A percentile compares a stretch with the other conserved stretches of the same genome.
Conservation (phyloP, 2,329 filamentous ascomycete species). For the Monosporascus cannonballus region DNA sequence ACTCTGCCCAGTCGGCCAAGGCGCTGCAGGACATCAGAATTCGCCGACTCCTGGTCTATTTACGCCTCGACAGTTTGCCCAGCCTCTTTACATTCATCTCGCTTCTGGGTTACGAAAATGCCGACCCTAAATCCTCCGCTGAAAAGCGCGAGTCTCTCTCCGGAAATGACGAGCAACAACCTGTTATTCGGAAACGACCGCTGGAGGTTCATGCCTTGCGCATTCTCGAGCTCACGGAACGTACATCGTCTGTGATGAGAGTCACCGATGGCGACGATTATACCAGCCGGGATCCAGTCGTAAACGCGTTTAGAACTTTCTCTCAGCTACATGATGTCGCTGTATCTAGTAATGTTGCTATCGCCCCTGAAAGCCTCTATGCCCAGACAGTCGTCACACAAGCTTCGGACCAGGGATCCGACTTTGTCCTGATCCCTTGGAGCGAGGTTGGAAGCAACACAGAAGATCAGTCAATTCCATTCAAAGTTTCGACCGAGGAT, state of each 20-base stretch:
- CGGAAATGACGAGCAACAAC: slow-evolving; percentile 17
- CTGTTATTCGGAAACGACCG: slow-evolving; percentile 34
- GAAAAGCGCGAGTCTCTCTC: slow-evolving; percentile 13
- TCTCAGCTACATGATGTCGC: slow-evolving; percentile 78
- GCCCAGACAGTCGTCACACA: slow-evolving; percentile 69
- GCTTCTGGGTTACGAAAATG: slow-evolving; percentile 55
- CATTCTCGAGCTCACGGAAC: slow-evolving; percentile 80
- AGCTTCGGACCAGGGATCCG: slow-evolving; percentile 62
- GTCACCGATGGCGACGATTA: slow-evolving; percentile 76
- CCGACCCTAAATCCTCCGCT: slow-evolving; percentile 9
- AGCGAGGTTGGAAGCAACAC: slow-evolving; percentile 72
- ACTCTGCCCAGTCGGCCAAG: slow-evolving; percentile 24
- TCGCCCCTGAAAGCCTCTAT: slow-evolving; percentile 73
- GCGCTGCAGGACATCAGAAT: slow-evolving; percentile 37
- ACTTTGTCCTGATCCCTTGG: slow-evolving; percentile 83
- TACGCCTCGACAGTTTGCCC: slow-evolving; percentile 79
- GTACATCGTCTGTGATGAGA: slow-evolving; percentile 92
- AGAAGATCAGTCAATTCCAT: slow-evolving; percentile 49
- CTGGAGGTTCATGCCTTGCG: slow-evolving; percentile 80
- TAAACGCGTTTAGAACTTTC: slow-evolving; percentile 87
- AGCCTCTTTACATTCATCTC: slow-evolving; percentile 78
- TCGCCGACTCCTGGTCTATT: slow-evolving; percentile 67
- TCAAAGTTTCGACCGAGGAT: slow-evolving; percentile 43
- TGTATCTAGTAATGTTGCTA: slow-evolving; percentile 72
- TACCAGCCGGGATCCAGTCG: slow-evolving; percentile 69